Base-by-base conservation (phyloP, 2,329 filamentous ascomycete genomes). In the Aspergillus pseudoterreus region DNA sequence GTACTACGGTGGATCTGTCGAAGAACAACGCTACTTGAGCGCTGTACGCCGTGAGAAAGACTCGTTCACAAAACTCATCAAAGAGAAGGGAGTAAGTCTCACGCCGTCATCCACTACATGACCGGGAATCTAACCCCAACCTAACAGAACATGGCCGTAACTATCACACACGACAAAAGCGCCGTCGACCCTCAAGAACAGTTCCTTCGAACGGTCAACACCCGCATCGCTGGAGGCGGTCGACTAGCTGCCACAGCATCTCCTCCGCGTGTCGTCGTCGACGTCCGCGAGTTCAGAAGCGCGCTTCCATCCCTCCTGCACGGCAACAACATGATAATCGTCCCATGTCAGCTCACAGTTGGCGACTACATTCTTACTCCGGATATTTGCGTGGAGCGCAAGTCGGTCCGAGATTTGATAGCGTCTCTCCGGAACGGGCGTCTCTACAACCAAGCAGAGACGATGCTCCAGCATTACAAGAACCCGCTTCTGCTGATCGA, bases 291-390 rank as follows among this genome's bases (percentile, higher is more conserved):
- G 71, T 97, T 99, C 69, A 85, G 94, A 57, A 96, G 92, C 30
- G 92, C 89, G 1, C 80, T 99, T 0, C 92, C 94, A 0, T 96
- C 91, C 1, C 81, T 99, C 4, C 79, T 97, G 2, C 92, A 99
- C 69, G 94, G 89, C 1, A 87, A 90, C 47, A 89, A 84, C 61
- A 92, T 96, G 77, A 78, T 91, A 32, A 85, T 97, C 41, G 86
- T 97, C 0, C 94, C 94, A 2, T 96, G 92, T 72, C 95, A 95
- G 83, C 78, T 99, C 53, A 99, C 92, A 1, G 92, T 99, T 0
- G 94, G 90, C 57, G 94, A 99, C 74, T 99, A 99, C 71, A 86
- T 99, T 55, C 79, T 99, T 39, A 94, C 90, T 1, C 92, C 92
- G 1, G 82, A 85, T 58, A 94, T 97, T 59, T 96, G 91, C 71